Percentiles rank a stretch among this genome's conserved stretches.
Conservation (phyloP, 2,329 filamentous ascomycete genomes). For the Microcera coccophila region DNA sequence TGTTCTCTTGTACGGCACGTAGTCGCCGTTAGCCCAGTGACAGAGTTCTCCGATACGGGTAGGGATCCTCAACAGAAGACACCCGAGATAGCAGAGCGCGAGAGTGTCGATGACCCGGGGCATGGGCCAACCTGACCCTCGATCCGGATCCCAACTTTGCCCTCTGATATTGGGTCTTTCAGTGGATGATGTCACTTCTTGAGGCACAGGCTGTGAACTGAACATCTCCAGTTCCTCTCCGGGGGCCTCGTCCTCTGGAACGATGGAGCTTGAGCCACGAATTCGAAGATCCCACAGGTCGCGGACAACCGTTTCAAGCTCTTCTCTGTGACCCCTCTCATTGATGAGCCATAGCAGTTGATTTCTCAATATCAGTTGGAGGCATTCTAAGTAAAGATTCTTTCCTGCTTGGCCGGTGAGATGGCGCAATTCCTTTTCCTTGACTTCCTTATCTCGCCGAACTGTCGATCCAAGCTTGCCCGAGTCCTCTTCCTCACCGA, state of each 20-base stretch:
- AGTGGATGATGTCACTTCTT: conserved; percentile 11
- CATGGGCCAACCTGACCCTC: conserved; percentile 48
- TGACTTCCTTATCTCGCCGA: conserved; percentile 55
- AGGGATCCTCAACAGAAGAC: conserved; percentile 70
- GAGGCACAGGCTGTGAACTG: conserved; percentile 35
- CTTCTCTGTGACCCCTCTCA: conserved; percentile 60
- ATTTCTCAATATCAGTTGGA: conserved; percentile 80
- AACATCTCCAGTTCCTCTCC: conserved; percentile 34
- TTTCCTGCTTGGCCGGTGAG: conserved; percentile 65
- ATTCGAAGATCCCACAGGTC: conserved; percentile 80
- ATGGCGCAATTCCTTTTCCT: conserved; percentile 51
- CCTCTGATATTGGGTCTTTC: conserved; percentile 29
- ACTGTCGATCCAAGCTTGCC: conserved; percentile 54
- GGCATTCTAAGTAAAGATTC: conserved; percentile 75
- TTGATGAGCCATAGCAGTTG: conserved; percentile 73
- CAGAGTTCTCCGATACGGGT: conserved; percentile 70
- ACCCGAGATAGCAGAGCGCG: conserved; percentile 74
- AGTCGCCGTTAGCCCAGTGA: conserved; percentile 62
- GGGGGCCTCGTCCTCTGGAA: conserved; percentile 22
- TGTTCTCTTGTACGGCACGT: conserved; percentile 68
- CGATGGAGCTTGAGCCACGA: conserved; percentile 40
- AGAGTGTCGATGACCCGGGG: conserved; percentile 73
- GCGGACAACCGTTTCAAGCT: conserved; percentile 74
- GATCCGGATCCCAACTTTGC: conserved; percentile 43
- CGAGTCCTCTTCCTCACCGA: conserved; percentile 68